Evolutionary conservation across 768 basidiomycete species (phyloP), one percentile per base, ranked within the genome.

Genomic region (Tubosaeta brunneosetosa): DNA sequence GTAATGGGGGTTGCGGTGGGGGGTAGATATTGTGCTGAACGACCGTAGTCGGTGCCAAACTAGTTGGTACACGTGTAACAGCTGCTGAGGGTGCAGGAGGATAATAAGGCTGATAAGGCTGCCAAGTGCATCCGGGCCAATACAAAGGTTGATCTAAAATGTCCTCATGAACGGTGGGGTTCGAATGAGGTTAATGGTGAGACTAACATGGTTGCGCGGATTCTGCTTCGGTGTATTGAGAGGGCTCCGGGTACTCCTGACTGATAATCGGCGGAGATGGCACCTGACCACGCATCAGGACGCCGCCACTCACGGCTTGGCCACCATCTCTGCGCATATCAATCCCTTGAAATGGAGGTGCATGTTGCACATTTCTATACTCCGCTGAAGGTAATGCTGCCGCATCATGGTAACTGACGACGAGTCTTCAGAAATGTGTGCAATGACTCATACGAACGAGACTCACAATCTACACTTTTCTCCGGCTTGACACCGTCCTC

Each of bases 401-500:
- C 47, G 58, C 61, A 55, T 65, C 61, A 44, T 58, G 68, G 7
- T 56, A 49, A 53, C 63, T 61, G 42, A 37, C 26, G 6, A 49
- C 27, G 16, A 5, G 41, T 55, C 40, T n/a, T 44, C 3, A 29
- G 52, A 42, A 47, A 47, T 34, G 25, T 26, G 27, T 25, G 36
- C 1, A 40, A 6, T 32, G 27, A 13, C 33, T 49, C 26, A 31
- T 43, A 56, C 42, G 32, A 48, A 48, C 6, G 29, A 61, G 32
- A 3, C 74, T 59, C 61, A 77, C 78, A 77, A 75, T 53, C 61
- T 69, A 55, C 74, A 78, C 7, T 65, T 57, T 33, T 71, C 67
- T 14, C 74, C 76, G 13, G 70, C 60, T 3, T 73, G 76, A 58
- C 76, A 78, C 70, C 69, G 71, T 1, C 74, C 74, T 19, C 67